phyloP scores from a whole-genome alignment of 257 asterid genomes.

The Nicotiana sylvestris region DNA sequence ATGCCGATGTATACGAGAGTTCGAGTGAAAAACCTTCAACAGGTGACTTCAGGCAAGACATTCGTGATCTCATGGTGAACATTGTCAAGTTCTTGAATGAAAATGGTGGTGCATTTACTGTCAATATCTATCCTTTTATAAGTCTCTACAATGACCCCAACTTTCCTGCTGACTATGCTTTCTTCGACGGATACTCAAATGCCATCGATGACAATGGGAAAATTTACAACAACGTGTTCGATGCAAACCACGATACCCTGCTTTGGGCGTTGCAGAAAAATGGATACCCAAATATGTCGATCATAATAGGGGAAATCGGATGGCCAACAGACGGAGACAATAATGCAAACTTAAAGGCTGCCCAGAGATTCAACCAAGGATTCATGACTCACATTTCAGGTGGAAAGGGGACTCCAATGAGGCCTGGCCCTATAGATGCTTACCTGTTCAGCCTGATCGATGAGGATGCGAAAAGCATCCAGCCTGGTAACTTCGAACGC shows the following conservation, averaged over 20 bases:
- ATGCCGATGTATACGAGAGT: conserved; percentile 73
- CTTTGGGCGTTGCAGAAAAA: conserved; percentile 57
- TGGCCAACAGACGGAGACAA: conserved; percentile 79
- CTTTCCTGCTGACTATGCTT: conserved; percentile 73
- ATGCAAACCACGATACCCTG: conserved; percentile 70
- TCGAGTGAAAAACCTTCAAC: conserved; percentile 51
- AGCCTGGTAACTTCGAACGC: conserved; percentile 72
- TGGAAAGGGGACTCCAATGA: conserved; percentile 61
- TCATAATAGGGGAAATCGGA: conserved; percentile 69
- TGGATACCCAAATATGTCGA: conserved; percentile 50
- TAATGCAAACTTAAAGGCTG: conserved; percentile 40
- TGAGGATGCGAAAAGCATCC: conserved; percentile 74
- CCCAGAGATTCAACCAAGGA: conserved; percentile 71
- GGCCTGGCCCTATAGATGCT: conserved; percentile 63
- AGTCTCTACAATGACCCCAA: conserved; percentile 61
- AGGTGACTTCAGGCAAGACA: conserved; percentile 59
- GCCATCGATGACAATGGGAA: conserved; percentile 57
- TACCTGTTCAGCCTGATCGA: conserved; percentile 67
- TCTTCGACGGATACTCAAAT: conserved; percentile 53
- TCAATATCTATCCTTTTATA: conserved; percentile 78
- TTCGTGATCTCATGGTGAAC: conserved; percentile 43
- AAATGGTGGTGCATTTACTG: conserved; percentile 59
- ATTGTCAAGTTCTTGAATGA: conserved; percentile 49
- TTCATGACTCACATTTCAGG: conserved; percentile 46
- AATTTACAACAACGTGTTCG: conserved; percentile 58